Base-by-base conservation (phyloP, 768 basidiomycete species). In the Termitomyces sp. region DNA sequence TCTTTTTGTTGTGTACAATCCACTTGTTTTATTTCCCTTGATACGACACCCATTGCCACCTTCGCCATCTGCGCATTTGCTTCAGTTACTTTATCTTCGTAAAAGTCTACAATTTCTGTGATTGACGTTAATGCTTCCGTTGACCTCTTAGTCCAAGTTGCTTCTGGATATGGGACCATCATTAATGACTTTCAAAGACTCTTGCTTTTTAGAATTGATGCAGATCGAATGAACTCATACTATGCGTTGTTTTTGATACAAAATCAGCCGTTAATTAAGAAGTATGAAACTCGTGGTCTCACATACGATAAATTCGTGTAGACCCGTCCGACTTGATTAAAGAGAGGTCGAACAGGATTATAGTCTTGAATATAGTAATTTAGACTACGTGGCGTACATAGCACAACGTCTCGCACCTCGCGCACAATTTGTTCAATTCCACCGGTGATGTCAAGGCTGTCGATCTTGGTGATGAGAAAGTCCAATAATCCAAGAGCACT, bases 181-280 rank as follows among this genome's bases (percentile, higher is more conserved):
- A 73, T 72, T 2, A 85, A 64, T 10, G 72, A 67, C 45, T 79
- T 74, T 30, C 87, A 67, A 26, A 85, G 62, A 63, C 32, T 65
- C 60, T 87, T 84, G 57, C 79, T 83, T 51, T 74, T 74, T 33
- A 88, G 66, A 37, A 75, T 68, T 2, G 73, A 61, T 5, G 81
- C 74, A 5, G 83, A 84, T 20, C 86, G 80, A 22, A 88, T 80
- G 20, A 89, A 73, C 62, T 89, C 86, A 60, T 89, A 89, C 86
- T 88, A 44, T 10, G n/a, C 7, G 30, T 32, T 8, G 14, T 24
- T 16, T 8, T n/a, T 32, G n/a, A n/a, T 34, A 44, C n/a, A 20
- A 22, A 33, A 32, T 46, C 32, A 56, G 32, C 49, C 45, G 9
- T 42, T 18, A 34, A 30, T 30, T 30, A n/a, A 1, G 40, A 42